Conservation (phyloP, 768 basidiomycete species). For the Strobilomyces dryophilus region DNA sequence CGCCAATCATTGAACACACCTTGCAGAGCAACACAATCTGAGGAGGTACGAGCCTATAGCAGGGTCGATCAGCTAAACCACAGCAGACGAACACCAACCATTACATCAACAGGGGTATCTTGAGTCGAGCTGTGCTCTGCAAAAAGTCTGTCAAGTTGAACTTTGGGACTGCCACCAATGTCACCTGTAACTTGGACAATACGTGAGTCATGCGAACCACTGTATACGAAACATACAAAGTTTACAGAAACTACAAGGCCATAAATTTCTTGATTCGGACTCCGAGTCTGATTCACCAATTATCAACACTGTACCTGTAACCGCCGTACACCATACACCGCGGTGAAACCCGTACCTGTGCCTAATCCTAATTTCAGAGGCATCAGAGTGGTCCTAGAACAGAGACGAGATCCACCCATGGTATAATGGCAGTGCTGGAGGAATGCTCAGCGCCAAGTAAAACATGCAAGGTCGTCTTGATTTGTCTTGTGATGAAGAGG, state of each 20-base stretch:
- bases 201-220: conserved; percentile 4
- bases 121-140: conserved; percentile 53
- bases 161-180: conserved; percentile 56
- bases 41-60: conserved; percentile 56
- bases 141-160: conserved; percentile 63
- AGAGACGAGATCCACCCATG: conserved; percentile 37
- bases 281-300: no score
- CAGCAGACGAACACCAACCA: not conserved
- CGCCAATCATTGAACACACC: conserved; percentile 29
- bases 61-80: not conserved
- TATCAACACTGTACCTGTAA: no score
- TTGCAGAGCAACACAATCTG: conserved; percentile 66
- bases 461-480: conserved; percentile 32
- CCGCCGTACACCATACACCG: no score
- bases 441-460: conserved; percentile 6
- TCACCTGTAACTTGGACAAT: conserved; percentile 46
- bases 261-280: conserved; percentile 49
- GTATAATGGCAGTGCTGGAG: conserved; percentile 55
- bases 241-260: conserved; percentile 55
- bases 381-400: conserved; percentile 10
- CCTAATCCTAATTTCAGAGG: no score
- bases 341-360: no score
- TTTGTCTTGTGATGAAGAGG: conserved; percentile 44
- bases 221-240: not conserved
- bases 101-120: conserved; percentile 54